Conservation (phyloP, 371 early-diverging fungal species). For the Capniomyces stellatus region DNA sequence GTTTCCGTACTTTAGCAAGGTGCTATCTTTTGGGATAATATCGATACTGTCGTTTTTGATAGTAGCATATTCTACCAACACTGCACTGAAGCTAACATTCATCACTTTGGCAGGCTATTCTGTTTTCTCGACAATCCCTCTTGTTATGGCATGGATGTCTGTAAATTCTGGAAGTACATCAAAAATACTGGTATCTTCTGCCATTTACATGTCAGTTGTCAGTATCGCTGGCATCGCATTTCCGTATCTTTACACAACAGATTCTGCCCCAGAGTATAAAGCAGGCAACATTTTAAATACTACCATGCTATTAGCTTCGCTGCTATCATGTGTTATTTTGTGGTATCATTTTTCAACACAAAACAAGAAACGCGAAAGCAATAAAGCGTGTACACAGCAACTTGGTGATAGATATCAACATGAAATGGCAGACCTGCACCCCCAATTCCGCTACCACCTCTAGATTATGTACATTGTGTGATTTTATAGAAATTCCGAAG, state of each 20-base stretch:
- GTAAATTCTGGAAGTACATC: conserved; percentile 2
- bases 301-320: background rate
- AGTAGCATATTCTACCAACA: background rate
- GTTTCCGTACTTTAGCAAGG: background rate
- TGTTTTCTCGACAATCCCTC: background rate
- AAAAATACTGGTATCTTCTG: background rate
- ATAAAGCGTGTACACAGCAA: background rate
- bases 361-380: background rate
- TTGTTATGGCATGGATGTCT: conserved; percentile 1
- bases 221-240: conserved; percentile 3
- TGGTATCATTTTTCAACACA: background rate
- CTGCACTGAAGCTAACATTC: background rate
- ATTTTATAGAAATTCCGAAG: no score
- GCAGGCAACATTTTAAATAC: background rate
- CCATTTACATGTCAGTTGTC: background rate
- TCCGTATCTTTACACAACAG: conserved; percentile 1
- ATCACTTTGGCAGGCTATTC: background rate
- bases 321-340: background rate
- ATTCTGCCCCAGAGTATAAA: conserved; percentile 2
- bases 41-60: background rate
- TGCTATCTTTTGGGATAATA: background rate
- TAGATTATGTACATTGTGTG: no score
- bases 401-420: background rate
- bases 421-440: background rate
- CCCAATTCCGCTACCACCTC: conserved; percentile 5